Conservation (phyloP, 345 rosid species). For the Pistacia atlantica region DNA sequence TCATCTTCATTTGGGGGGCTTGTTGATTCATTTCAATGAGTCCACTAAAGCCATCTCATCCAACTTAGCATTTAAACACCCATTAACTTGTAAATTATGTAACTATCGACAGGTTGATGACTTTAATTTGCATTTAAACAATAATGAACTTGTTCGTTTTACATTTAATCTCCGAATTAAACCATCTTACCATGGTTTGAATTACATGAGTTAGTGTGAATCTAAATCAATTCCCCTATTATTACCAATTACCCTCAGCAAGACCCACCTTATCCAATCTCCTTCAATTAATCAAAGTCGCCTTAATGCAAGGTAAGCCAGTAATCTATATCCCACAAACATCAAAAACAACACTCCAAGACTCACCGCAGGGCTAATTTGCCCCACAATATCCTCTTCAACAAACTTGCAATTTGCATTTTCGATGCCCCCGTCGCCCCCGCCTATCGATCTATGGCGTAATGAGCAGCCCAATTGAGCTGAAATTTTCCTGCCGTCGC, state of each 20-base stretch:
- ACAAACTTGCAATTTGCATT: constrained; percentile 56
- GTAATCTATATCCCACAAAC: constrained; percentile 78
- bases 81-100: too few species aligned
- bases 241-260: neutral
- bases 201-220: neutral
- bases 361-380: constrained; percentile 52
- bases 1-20: too few species aligned
- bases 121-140: neutral
- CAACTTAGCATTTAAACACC: too few species aligned
- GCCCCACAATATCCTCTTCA: constrained; percentile 67
- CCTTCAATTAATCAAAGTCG: constrained; percentile 42
- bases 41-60: too few species aligned
- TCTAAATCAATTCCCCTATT: neutral
- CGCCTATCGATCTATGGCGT: neutral
- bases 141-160: neutral
- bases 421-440: neutral
- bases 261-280: neutral
- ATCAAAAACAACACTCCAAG: constrained; percentile 52
- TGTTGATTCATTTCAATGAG: too few species aligned
- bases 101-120: too few species aligned
- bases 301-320: constrained; percentile 83
- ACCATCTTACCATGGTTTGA: neutral
- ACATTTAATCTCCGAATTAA: neutral
- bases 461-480: constrained; percentile 51
- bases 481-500: constrained; percentile 47